These are phyloP conservation scores for Xylaria digitata DNA, from an alignment of 2,329 filamentous ascomycete genomes.

Conservation along the genomic window DNA sequence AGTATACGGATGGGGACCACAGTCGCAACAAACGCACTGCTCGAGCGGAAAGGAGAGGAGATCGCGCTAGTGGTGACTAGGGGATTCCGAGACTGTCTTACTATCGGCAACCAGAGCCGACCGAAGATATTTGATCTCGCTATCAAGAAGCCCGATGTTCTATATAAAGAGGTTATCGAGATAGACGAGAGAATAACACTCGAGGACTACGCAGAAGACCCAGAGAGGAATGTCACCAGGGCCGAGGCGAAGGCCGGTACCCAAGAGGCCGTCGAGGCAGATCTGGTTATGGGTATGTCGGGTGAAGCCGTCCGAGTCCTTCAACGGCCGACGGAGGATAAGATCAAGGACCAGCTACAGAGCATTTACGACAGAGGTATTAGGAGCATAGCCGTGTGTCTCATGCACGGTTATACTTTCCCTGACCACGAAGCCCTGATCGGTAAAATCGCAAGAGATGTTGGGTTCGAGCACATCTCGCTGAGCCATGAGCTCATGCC, in stretches of 20 bases:
- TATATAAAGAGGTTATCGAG: constrained; percentile 89
- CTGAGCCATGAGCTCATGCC: constrained; percentile 85
- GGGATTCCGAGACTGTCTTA: constrained; percentile 87
- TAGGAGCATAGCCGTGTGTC: constrained; percentile 84
- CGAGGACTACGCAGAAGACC: constrained; percentile 92
- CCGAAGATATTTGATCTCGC: constrained; percentile 92
- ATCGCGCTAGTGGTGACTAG: constrained; percentile 89
- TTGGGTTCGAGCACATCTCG: constrained; percentile 86
- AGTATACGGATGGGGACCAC: constrained; percentile 97
- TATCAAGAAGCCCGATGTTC: constrained; percentile 85
- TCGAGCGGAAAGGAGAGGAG: constrained; percentile 90
- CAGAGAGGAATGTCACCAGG: constrained; percentile 67
- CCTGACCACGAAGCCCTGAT: constrained; percentile 85
- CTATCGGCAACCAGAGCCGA: constrained; percentile 90
- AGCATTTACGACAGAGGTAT: constrained; percentile 77
- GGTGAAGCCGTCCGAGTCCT: constrained; percentile 80
- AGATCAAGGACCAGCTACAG: constrained; percentile 70
- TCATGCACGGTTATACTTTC: constrained; percentile 94
- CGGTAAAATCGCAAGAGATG: constrained; percentile 78
- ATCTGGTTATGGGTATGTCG: constrained; percentile 76
- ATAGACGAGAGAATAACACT: constrained; percentile 90
- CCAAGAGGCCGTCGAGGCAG: constrained; percentile 58
- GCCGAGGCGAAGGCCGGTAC: constrained; percentile 66
- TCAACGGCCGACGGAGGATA: constrained; percentile 66
- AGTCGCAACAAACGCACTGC: constrained; percentile 89